These are phyloP conservation scores for Toxoplasma gondii DNA, from an alignment of 169 alveolate species.

Conservation along the genomic window DNA sequence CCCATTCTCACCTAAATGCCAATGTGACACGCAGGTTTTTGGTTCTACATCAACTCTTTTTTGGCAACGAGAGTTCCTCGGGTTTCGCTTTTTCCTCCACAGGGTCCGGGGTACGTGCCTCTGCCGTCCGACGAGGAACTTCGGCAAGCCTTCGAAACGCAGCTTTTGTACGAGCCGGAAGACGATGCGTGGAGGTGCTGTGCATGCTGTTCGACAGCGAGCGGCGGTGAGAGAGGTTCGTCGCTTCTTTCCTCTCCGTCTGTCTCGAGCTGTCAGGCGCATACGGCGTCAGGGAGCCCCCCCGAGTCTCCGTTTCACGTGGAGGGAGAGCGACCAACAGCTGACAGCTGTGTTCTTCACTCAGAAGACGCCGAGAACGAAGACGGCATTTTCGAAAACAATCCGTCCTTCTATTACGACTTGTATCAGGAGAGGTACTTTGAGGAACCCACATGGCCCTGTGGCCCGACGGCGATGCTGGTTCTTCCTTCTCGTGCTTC, in stretches of 20 bases:
- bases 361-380: background rate
- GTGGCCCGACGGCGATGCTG: conserved; percentile 34
- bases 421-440: background rate
- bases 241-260: background rate
- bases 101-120: conserved; percentile 32
- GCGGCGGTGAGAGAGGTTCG: background rate
- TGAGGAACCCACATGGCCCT: conserved; percentile 17
- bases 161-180: conserved; percentile 17
- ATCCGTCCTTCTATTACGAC: conserved; percentile 8
- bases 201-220: background rate
- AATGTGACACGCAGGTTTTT: too few species aligned
- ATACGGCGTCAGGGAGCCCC: background rate
- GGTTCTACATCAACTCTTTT: background rate
- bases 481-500: background rate
- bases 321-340: too few species aligned
- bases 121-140: conserved; percentile 21
- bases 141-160: conserved; percentile 4
- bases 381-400: background rate
- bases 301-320: too few species aligned
- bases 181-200: conserved; percentile 2
- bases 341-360: background rate
- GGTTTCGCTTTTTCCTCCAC: background rate
- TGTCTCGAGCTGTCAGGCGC: background rate
- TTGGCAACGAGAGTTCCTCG: background rate
- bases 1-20: too few species aligned